These are phyloP conservation scores for Neurospora cerealis DNA, from an alignment of 495 filamentous ascomycete genomes.

Conservation along the genomic window DNA sequence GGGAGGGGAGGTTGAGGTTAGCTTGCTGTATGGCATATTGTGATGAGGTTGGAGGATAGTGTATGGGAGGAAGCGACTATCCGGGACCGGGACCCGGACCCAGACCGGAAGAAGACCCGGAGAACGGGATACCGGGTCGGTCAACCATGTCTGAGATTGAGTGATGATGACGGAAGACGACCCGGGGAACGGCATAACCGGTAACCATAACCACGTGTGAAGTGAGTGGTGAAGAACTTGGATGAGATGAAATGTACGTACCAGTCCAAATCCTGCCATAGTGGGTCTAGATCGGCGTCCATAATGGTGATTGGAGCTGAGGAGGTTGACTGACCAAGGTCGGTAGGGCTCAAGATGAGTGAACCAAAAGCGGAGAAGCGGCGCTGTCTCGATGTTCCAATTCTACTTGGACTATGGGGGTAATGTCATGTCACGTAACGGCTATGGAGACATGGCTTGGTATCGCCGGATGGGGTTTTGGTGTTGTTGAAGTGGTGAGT, in stretches of 20 bases:
- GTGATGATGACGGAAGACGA: background rate
- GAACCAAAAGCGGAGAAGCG: background rate
- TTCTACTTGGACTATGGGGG: background rate
- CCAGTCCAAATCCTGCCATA: conserved; percentile 62
- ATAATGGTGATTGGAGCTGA: conserved; percentile 28
- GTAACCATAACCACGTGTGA: background rate
- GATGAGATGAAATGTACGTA: conserved; percentile 20
- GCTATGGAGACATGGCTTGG: background rate
- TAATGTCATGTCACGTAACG: background rate
- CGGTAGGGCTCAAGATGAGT: background rate
- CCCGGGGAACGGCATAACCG: background rate
- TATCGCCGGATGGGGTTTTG: background rate
- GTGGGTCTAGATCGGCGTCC: conserved; percentile 48
- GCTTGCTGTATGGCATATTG: background rate
- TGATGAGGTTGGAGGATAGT: background rate
- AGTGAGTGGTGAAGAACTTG: background rate
- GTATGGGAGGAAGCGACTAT: background rate
- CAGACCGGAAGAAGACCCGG: background rate
- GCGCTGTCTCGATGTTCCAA: background rate
- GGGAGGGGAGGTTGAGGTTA: background rate
- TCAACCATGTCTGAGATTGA: background rate
- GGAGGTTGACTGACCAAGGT: background rate
- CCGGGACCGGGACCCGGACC: background rate
- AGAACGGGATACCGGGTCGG: background rate
- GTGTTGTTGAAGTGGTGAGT: background rate